Conservation (phyloP, 805 yeast species). For the Jamesozyma spencerorum region DNA sequence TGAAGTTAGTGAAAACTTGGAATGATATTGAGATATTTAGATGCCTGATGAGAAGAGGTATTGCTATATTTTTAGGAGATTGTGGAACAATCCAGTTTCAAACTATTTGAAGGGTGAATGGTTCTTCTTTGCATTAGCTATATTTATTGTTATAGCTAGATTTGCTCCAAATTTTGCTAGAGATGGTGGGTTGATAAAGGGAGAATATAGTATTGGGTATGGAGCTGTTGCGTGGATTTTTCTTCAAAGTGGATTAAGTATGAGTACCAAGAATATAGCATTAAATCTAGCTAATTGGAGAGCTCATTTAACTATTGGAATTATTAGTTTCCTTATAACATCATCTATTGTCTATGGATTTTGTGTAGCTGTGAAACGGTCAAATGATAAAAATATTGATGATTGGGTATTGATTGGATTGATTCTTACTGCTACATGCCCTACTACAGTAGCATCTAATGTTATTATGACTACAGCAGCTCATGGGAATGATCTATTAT, state of each 20-base stretch:
- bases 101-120: constrained; percentile 40
- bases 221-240: constrained; percentile 84
- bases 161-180: constrained; percentile 77
- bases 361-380: constrained; percentile 52
- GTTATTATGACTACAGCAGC: constrained; percentile 88
- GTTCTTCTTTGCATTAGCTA: constrained; percentile 67
- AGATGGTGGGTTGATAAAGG: constrained; percentile 67
- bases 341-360: constrained; percentile 65
- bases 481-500: constrained; percentile 69
- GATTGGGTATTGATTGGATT: constrained; percentile 75
- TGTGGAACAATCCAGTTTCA: constrained; percentile 19
- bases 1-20: no score
- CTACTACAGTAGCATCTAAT: constrained; percentile 86
- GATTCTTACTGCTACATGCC: constrained; percentile 76
- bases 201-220: constrained; percentile 69
- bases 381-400: constrained; percentile 51
- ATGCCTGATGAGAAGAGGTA: no score
- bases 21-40: no score
- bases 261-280: constrained; percentile 53
- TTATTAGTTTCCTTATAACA: constrained; percentile 63
- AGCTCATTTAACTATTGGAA: constrained; percentile 63
- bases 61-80: no score
- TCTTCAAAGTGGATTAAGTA: constrained; percentile 70
- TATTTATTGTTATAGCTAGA: constrained; percentile 65
- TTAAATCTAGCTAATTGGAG: constrained; percentile 69